phyloP scores from a whole-genome alignment of 306 rosid genomes.

The Citrullus amarus region DNA sequence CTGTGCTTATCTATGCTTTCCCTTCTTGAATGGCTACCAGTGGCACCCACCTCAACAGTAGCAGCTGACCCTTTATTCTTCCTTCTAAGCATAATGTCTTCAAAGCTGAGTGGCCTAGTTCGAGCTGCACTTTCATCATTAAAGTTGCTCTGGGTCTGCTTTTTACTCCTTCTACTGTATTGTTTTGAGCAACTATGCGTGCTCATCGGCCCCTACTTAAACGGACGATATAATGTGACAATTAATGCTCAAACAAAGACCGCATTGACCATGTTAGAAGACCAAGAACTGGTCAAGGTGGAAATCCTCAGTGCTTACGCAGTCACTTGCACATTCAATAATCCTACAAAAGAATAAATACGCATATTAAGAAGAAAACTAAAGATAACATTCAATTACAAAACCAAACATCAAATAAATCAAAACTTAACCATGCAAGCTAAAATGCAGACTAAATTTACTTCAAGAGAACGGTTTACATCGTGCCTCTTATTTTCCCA shows the following conservation, averaged over 20 bases:
- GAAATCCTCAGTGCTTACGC: not conserved
- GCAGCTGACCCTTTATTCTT: constrained; percentile 38
- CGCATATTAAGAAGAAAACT: not conserved
- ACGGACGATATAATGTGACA: not conserved
- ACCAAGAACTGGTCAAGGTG: not conserved
- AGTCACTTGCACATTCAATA: not conserved
- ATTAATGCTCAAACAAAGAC: not conserved
- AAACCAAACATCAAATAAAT: not conserved
- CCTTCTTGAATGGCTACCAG: constrained; percentile 10
- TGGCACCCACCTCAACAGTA: constrained; percentile 25
- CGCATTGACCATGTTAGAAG: not conserved
- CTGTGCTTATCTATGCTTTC: constrained; percentile 27
- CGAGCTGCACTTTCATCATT: constrained; percentile 77
- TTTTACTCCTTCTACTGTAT: constrained; percentile 23
- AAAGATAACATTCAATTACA: not conserved
- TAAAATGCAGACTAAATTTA: not conserved
- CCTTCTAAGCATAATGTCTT: constrained; percentile 74
- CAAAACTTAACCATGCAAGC: not conserved
- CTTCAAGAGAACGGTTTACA: not conserved
- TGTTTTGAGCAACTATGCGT: constrained; percentile 28
- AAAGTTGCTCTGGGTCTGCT: constrained; percentile 19
- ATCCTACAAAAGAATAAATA: not conserved
- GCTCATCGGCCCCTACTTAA: constrained; percentile 41
- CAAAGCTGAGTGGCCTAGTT: constrained; percentile 76
- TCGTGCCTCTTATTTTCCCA: not conserved